Evolutionary conservation across 164 flowering plant genomes (phyloP).

Genomic region (Santalum album): DNA sequence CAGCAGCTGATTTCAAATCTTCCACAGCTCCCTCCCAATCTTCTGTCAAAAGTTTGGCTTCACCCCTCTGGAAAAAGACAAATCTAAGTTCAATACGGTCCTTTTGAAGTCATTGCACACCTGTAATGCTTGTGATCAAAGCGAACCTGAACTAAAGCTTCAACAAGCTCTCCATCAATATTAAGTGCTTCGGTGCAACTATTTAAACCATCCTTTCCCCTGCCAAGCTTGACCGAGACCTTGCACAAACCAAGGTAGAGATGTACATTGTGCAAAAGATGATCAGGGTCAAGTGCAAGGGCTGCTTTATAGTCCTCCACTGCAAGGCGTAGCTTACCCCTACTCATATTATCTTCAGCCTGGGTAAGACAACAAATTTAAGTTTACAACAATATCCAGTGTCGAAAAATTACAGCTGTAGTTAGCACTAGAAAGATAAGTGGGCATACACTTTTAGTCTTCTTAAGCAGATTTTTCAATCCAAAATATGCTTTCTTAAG

Average conservation of each 20-base stretch:
- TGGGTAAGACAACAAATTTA: conserved; percentile 20
- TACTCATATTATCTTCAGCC: conserved; percentile 89
- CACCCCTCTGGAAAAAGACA: conserved; percentile 65
- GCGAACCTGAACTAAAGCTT: conserved; percentile 85
- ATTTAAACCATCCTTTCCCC: conserved; percentile 81
- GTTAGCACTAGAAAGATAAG: neutral
- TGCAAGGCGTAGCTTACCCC: conserved; percentile 85
- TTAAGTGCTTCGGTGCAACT: conserved; percentile 80
- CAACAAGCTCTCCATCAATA: conserved; percentile 73
- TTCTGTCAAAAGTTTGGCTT: conserved; percentile 85
- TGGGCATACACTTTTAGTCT: conserved; percentile 79
- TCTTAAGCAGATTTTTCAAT: conserved; percentile 85
- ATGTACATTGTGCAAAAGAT: conserved; percentile 78
- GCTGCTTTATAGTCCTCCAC: conserved; percentile 84
- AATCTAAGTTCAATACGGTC: too few species aligned
- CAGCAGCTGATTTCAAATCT: conserved; percentile 82
- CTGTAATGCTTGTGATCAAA: neutral
- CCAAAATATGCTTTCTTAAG: conserved; percentile 95
- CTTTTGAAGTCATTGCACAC: too few species aligned
- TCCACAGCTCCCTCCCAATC: conserved; percentile 98
- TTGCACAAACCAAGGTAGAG: conserved; percentile 90
- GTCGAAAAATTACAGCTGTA: neutral
- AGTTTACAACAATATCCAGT: neutral
- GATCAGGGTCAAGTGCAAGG: conserved; percentile 76
- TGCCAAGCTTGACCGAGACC: conserved; percentile 80